Conservation (phyloP, 1,284 basidiomycete species). For the Sporisorium graminicola region DNA sequence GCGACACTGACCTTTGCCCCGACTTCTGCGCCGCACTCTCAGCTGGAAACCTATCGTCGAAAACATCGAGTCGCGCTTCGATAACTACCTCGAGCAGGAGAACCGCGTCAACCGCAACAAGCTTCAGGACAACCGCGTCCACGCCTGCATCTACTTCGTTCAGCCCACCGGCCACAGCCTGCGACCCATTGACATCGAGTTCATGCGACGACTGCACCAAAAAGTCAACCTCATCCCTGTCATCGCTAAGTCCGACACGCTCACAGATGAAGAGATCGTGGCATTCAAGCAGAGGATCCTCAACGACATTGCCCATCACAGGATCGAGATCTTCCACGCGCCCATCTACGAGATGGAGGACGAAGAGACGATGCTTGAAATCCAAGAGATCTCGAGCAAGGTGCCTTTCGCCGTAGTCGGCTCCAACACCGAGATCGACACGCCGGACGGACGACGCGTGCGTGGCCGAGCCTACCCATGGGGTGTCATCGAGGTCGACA, state of each 20-base stretch:
- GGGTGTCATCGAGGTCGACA: constrained; percentile 69
- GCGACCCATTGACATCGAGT: constrained; percentile 68
- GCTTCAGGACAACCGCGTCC: constrained; percentile 68
- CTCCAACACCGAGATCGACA: constrained; percentile 66
- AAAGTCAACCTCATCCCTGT: constrained; percentile 69
- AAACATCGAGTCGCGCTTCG: constrained; percentile 69
- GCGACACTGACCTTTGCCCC: background rate
- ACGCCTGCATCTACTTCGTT: constrained; percentile 69
- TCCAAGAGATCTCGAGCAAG: constrained; percentile 67
- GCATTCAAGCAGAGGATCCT: constrained; percentile 67
- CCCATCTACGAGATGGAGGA: constrained; percentile 66
- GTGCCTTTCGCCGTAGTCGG: constrained; percentile 68
- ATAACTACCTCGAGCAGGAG: constrained; percentile 69
- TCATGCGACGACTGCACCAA: constrained; percentile 67
- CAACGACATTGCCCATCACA: constrained; percentile 66
- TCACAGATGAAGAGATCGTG: constrained; percentile 65
- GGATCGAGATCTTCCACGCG: constrained; percentile 67
- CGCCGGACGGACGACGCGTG: constrained; percentile 65
- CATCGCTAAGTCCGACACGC: constrained; percentile 69
- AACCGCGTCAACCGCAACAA: constrained; percentile 68
- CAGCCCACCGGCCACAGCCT: constrained; percentile 68
- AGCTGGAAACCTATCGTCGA: constrained; percentile 69
- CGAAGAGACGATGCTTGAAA: constrained; percentile 67
- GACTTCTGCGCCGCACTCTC: constrained; percentile 2
- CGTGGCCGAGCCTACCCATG: constrained; percentile 68